These are phyloP conservation scores for Colletotrichum theobromicola DNA, from an alignment of 2,329 filamentous ascomycete species.

Conservation along the genomic window DNA sequence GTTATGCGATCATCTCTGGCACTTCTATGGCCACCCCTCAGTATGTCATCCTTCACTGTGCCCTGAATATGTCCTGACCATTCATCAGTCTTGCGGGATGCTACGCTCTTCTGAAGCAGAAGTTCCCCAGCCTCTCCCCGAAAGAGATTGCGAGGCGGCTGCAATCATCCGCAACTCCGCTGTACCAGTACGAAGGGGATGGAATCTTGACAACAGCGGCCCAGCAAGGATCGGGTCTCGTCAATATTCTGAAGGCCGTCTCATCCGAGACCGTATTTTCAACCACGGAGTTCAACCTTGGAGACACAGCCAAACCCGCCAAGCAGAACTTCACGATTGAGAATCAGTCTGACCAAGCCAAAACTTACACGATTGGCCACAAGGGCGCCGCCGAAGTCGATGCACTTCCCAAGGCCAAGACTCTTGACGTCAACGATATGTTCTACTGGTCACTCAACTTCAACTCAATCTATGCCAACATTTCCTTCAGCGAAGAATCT, in stretches of 20 bases:
- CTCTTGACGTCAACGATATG: neutral
- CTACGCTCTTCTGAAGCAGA: conserved; percentile 10
- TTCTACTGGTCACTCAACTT: conserved; percentile 13
- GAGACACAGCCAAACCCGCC: neutral
- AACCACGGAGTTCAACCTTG: conserved; percentile 4
- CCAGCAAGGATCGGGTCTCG: conserved; percentile 9
- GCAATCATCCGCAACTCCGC: conserved; percentile 2
- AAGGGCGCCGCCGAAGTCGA: conserved; percentile 1
- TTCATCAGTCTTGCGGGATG: conserved; percentile 1
- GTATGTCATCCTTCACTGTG: neutral
- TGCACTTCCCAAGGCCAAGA: neutral
- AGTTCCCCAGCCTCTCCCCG: neutral
- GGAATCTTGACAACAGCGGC: neutral
- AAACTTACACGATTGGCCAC: conserved; percentile 5
- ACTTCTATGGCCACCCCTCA: conserved; percentile 16
- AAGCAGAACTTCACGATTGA: conserved; percentile 6
- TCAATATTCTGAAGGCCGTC: conserved; percentile 1
- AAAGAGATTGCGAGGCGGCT: neutral
- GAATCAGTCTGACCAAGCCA: neutral
- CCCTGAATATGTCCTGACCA: neutral
- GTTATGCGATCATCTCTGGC: conserved; percentile 14
- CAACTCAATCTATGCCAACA: neutral
- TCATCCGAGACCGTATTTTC: neutral
- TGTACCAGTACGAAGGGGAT: neutral
- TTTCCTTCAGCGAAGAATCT: neutral